A percentile compares a stretch with the other conserved stretches of the same genome.
Conservation (phyloP, 2,329 filamentous ascomycete species). For the Neofusicoccum parvum region DNA sequence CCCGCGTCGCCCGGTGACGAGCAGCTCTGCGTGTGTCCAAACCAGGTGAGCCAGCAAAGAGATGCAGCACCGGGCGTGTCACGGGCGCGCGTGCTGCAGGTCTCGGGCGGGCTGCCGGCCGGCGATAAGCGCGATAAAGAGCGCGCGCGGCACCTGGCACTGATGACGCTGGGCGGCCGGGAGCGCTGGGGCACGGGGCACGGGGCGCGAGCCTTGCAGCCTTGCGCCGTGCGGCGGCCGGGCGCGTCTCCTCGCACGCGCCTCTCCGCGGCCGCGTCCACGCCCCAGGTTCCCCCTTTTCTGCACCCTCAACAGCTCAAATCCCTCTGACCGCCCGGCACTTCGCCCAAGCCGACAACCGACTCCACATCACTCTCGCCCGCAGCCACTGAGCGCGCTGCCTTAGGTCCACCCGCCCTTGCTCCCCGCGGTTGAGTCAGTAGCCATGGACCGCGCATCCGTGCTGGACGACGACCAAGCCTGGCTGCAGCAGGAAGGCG, state of each 20-base stretch:
- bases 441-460: constrained; percentile 17
- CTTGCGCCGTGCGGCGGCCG: background rate
- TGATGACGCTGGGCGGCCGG: background rate
- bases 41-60: constrained; percentile 16
- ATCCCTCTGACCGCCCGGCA: constrained; percentile 18
- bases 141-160: background rate
- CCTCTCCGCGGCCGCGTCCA: background rate
- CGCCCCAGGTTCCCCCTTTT: constrained; percentile 7
- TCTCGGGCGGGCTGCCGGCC: constrained; percentile 1
- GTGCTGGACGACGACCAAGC: constrained; percentile 34
- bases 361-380: constrained; percentile 9
- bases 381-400: constrained; percentile 14
- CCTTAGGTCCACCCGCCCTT: background rate
- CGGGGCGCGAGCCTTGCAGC: too few species aligned
- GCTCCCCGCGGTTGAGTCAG: constrained; percentile 1
- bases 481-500: constrained; percentile 46
- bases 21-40: background rate
- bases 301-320: constrained; percentile 18
- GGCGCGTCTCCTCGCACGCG: constrained; percentile 1
- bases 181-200: too few species aligned
- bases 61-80: constrained; percentile 14
- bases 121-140: constrained; percentile 7
- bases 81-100: constrained; percentile 16
- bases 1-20: background rate
- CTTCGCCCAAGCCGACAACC: background rate